A percentile compares a stretch with the other conserved stretches of the same genome.
phyloP scores from a whole-genome alignment of 2,329 filamentous ascomycete genomes.

The Xylariaceae sp. region DNA sequence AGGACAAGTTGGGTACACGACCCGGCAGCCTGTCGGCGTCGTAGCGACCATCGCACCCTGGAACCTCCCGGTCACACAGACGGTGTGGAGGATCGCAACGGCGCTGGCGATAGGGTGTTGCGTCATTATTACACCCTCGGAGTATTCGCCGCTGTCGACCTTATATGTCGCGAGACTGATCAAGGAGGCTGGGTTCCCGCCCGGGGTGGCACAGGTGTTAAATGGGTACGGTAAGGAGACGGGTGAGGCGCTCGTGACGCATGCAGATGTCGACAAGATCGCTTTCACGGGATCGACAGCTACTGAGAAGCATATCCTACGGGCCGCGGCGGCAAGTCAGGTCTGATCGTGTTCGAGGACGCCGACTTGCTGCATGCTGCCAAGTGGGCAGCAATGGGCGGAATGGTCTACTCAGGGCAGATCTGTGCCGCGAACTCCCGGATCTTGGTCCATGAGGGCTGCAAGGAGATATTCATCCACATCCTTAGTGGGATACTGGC shows the following conservation, averaged over 20 bases:
- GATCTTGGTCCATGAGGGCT: slow-evolving; percentile 13
- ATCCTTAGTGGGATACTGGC: slow-evolving; percentile 9
- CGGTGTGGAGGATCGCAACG: slow-evolving; percentile 34
- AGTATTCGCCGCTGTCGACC: slow-evolving; percentile 29
- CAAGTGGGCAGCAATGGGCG: slow-evolving; percentile 10
- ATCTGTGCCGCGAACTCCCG: slow-evolving; percentile 9
- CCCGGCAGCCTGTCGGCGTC: slow-evolving; percentile 11
- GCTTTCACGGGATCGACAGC: slow-evolving; percentile 24
- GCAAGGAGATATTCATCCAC: slow-evolving; percentile 11
- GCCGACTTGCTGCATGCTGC: slow-evolving; percentile 13
- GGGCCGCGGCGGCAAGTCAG: slow-evolving; percentile 14
- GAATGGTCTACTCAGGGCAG: slow-evolving; percentile 9
- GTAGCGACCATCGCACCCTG: slow-evolving; percentile 11
- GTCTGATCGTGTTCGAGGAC: slow-evolving; percentile 13
- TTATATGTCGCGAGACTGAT: slow-evolving; percentile 20
- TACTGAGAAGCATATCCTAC: slow-evolving; percentile 41
- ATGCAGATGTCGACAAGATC: slow-evolving; percentile 10
- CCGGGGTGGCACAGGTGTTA: slow-evolving; percentile 35
- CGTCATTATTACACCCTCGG: slow-evolving; percentile 34
- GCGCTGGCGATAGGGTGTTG: slow-evolving; percentile 34
- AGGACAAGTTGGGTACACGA: slow-evolving; percentile 12
- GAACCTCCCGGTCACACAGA: slow-evolving; percentile 33
- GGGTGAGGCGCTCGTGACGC: slow-evolving; percentile 10
- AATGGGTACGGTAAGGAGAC: slow-evolving; percentile 13
- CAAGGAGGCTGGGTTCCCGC: slow-evolving; percentile 34